phyloP scores from a whole-genome alignment of 192 early-diverging fungal species.

The Dissophora globulifera region DNA sequence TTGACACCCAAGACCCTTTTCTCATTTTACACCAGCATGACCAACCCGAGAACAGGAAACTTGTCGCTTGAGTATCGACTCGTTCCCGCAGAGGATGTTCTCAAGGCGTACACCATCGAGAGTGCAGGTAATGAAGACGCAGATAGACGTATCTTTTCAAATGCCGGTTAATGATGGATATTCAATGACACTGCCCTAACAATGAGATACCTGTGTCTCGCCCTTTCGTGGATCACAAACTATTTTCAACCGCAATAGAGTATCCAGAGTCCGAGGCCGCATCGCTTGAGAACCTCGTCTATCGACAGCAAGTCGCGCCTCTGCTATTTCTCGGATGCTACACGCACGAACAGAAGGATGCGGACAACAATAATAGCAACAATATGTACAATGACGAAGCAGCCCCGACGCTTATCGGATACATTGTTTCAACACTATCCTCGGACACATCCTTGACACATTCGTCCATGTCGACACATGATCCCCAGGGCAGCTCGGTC shows the following conservation, averaged over 20 bases:
- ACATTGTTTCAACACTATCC: conserved; percentile 67
- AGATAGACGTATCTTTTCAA: not conserved
- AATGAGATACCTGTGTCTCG: not conserved
- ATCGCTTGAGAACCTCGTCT: conserved; percentile 49
- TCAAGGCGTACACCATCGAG: conserved; percentile 13
- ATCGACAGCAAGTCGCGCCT: conserved; percentile 51
- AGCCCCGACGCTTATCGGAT: conserved; percentile 64
- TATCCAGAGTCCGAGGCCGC: conserved; percentile 62
- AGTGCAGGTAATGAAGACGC: conserved; percentile 4
- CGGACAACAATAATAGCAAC: not conserved
- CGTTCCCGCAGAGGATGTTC: conserved; percentile 6
- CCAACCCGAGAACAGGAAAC: not conserved
- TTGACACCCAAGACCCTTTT: too few relatives aligned
- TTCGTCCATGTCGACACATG: conserved; percentile 70
- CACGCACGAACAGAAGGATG: not conserved
- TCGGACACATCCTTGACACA: conserved; percentile 61
- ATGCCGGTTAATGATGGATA: too few relatives aligned
- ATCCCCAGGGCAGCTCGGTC: conserved; percentile 67
- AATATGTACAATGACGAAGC: not conserved
- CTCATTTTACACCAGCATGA: too few relatives aligned
- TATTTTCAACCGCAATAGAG: conserved; percentile 4
- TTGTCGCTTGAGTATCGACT: conserved; percentile 7
- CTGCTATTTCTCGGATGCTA: conserved; percentile 57
- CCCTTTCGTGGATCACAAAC: not conserved
- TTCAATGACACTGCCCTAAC: not conserved